These are phyloP conservation scores for Fusarium marasasianum DNA, from an alignment of 2,329 filamentous ascomycete species.

Conservation along the genomic window DNA sequence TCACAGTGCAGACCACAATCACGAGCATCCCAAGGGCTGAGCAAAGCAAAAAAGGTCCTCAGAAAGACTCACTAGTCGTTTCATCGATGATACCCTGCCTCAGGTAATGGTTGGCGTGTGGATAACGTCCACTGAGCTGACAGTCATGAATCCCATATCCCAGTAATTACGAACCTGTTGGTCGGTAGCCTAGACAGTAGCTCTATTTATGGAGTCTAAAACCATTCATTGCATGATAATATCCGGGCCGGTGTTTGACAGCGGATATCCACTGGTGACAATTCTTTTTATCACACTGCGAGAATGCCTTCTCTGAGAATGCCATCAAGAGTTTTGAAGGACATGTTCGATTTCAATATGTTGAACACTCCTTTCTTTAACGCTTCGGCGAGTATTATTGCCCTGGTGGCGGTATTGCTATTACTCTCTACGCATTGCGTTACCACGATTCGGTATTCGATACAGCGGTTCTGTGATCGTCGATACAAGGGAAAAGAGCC, in stretches of 20 bases:
- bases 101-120: background rate
- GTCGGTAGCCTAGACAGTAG: background rate
- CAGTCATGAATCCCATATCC: background rate
- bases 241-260: background rate
- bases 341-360: constrained; percentile 9
- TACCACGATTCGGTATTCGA: constrained; percentile 23
- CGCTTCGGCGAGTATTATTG: background rate
- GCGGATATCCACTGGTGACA: background rate
- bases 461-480: constrained; percentile 21
- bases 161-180: background rate
- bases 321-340: constrained; percentile 1
- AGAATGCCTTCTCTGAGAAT: constrained; percentile 7
- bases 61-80: background rate
- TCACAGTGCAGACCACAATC: background rate
- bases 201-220: background rate
- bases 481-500: constrained; percentile 31
- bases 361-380: background rate
- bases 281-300: background rate
- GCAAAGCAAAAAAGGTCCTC: background rate
- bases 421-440: constrained; percentile 27
- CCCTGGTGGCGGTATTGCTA: constrained; percentile 5
- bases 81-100: background rate
- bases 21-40: background rate
- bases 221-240: constrained; percentile 5
- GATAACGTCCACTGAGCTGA: background rate